Evolutionary conservation across 306 rosid genomes (phyloP).

Genomic region (Mimosa bimucronata): DNA sequence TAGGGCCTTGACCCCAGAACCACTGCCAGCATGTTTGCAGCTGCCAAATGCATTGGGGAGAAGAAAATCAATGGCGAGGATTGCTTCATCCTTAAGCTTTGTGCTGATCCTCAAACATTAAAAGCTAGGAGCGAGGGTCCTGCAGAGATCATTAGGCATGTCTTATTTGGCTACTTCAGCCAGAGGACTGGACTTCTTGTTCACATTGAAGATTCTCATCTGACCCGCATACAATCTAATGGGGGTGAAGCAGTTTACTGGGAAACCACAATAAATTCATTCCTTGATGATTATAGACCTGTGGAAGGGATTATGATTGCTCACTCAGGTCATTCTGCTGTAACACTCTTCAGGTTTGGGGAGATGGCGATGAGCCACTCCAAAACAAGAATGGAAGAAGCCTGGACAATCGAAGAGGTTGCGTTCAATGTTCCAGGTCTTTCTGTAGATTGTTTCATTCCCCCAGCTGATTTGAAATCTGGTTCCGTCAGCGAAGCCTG

Average conservation of each 20-base stretch:
- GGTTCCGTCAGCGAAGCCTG: slow-evolving; percentile 73
- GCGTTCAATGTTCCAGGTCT: slow-evolving; percentile 94
- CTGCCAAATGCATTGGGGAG: slow-evolving; percentile 93
- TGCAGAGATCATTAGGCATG: slow-evolving; percentile 95
- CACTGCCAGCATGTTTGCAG: slow-evolving; percentile 85
- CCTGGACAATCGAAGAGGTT: slow-evolving; percentile 98
- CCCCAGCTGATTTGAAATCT: slow-evolving; percentile 91
- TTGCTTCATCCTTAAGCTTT: slow-evolving; percentile 95
- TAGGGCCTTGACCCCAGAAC: slow-evolving; percentile 99
- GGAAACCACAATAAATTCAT: slow-evolving; percentile 98
- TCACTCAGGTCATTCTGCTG: slow-evolving; percentile 92
- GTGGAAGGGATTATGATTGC: slow-evolving; percentile 99
- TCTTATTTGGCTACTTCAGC: slow-evolving; percentile 93
- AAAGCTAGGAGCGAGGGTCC: slow-evolving; percentile 98
- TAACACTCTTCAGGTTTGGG: slow-evolving; percentile 93
- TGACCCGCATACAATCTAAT: slow-evolving; percentile 88
- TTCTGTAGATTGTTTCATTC: slow-evolving; percentile 93
- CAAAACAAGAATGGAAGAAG: slow-evolving; percentile 98
- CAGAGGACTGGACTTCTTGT: slow-evolving; percentile 93
- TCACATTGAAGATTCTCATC: slow-evolving; percentile 96
- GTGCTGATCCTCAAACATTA: slow-evolving; percentile 85
- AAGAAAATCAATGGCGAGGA: slow-evolving; percentile 89
- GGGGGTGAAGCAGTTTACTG: slow-evolving; percentile 94
- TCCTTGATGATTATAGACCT: slow-evolving; percentile 88
- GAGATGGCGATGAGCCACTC: slow-evolving; percentile 99